phyloP scores from a whole-genome alignment of 1,284 basidiomycete species.

The Cutaneotrichosporon sp. region DNA sequence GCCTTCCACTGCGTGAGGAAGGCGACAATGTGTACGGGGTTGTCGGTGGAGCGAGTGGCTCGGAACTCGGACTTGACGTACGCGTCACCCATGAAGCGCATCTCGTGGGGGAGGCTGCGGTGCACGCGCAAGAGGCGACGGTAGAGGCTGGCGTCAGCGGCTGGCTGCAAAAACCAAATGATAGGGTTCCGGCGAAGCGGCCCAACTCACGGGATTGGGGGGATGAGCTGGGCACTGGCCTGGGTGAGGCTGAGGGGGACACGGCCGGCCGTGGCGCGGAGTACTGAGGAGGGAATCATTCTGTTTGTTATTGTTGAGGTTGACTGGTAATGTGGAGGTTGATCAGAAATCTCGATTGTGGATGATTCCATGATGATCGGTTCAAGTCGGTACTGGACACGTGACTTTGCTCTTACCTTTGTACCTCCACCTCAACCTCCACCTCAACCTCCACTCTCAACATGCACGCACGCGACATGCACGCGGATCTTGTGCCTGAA shows the following conservation, averaged over 20 bases:
- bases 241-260: conserved; percentile 61
- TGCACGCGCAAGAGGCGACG: conserved; percentile 77
- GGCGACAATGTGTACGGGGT: conserved; percentile 84
- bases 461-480: neutral
- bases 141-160: conserved; percentile 62
- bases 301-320: conserved; percentile 9
- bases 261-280: conserved; percentile 57
- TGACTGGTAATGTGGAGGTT: conserved; percentile 3
- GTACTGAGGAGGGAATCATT: conserved; percentile 58
- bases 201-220: conserved; percentile 70
- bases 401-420: neutral
- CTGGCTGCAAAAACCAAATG: neutral
- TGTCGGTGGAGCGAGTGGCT: conserved; percentile 71
- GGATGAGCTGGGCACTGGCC: conserved; percentile 69
- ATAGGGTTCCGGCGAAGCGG: no score
- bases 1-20: conserved; percentile 91
- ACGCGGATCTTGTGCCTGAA: neutral
- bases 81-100: conserved; percentile 80
- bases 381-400: neutral
- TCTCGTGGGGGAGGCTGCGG: conserved; percentile 68
- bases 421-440: neutral
- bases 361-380: neutral
- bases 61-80: conserved; percentile 90
- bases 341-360: neutral
- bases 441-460: neutral